A percentile compares a stretch with the other conserved stretches of the same genome.
phyloP scores from a whole-genome alignment of 306 rosid genomes.

The Cyclanthera cordifolia region DNA sequence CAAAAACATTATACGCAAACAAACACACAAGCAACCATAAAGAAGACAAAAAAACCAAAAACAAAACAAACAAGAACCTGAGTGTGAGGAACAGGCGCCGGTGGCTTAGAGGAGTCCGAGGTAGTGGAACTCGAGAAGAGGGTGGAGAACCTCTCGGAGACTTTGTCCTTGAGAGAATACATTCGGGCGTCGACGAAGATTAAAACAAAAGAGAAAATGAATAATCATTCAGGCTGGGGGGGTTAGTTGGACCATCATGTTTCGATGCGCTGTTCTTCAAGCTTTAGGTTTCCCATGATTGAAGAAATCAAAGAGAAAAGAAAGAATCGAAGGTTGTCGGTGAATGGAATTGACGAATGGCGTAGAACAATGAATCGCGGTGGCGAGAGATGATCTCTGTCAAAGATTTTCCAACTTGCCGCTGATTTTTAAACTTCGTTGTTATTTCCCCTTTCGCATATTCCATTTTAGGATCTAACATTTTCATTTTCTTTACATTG shows the following conservation, averaged over 20 bases:
- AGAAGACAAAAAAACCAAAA: not conserved
- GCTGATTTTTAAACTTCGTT: not conserved
- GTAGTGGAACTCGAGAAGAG: conserved; percentile 42
- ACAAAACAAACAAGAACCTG: conserved; percentile 40
- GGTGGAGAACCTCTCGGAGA: conserved; percentile 48
- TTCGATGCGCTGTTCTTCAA: not conserved
- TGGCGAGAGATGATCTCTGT: not conserved
- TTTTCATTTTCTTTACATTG: not conserved
- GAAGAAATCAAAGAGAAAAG: not conserved
- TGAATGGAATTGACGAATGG: not conserved
- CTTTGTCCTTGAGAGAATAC: conserved; percentile 57
- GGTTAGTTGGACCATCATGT: not conserved
- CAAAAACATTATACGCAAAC: not conserved
- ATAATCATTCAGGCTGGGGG: not conserved
- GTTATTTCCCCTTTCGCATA: not conserved
- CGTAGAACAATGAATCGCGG: conserved; percentile 1
- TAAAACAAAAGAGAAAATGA: not conserved
- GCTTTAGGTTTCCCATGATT: not conserved
- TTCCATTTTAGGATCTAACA: not conserved
- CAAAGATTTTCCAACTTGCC: not conserved
- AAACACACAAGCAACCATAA: not conserved
- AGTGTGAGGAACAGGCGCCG: conserved; percentile 14
- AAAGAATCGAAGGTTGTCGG: not conserved
- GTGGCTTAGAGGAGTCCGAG: conserved; percentile 13
- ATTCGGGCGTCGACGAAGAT: not conserved